These are phyloP conservation scores for Cyclotella baltica DNA, from an alignment of 108 stramenopile genomes.

Conservation along the genomic window DNA sequence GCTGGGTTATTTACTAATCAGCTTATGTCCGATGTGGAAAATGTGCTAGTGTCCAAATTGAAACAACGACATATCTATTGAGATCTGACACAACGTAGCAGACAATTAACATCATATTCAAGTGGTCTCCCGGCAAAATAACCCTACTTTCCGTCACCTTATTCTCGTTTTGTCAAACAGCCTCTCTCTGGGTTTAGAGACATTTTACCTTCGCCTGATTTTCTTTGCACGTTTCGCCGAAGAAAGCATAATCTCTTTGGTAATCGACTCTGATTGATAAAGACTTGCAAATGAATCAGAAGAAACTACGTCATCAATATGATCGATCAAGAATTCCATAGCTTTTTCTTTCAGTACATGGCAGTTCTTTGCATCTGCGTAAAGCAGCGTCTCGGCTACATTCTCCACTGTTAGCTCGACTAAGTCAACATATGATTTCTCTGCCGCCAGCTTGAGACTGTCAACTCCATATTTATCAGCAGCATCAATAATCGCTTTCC, in stretches of 20 bases:
- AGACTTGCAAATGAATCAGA: not conserved
- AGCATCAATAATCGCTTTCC: too few relatives aligned
- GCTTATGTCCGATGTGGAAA: too few relatives aligned
- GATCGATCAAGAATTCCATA: not conserved
- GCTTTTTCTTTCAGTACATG: not conserved
- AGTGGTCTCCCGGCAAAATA: too few relatives aligned
- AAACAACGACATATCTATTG: too few relatives aligned
- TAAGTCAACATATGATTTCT: not conserved
- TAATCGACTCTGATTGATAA: not conserved
- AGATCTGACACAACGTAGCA: too few relatives aligned
- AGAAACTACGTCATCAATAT: not conserved
- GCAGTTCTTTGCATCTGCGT: slow-evolving; percentile 11
- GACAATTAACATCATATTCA: too few relatives aligned
- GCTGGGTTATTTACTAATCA: too few relatives aligned
- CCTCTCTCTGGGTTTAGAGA: not conserved
- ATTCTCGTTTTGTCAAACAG: not conserved
- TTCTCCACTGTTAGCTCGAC: not conserved
- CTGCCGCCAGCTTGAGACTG: not conserved
- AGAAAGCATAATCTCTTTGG: not conserved
- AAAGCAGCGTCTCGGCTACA: not conserved
- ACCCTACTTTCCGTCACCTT: not conserved
- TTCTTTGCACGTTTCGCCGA: not conserved
- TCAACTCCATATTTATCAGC: slow-evolving; percentile 1
- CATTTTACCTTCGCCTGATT: not conserved
- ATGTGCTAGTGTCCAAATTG: too few relatives aligned